Base-by-base conservation (phyloP, 2,329 filamentous ascomycete genomes). In the Pezicula neosporulosa region DNA sequence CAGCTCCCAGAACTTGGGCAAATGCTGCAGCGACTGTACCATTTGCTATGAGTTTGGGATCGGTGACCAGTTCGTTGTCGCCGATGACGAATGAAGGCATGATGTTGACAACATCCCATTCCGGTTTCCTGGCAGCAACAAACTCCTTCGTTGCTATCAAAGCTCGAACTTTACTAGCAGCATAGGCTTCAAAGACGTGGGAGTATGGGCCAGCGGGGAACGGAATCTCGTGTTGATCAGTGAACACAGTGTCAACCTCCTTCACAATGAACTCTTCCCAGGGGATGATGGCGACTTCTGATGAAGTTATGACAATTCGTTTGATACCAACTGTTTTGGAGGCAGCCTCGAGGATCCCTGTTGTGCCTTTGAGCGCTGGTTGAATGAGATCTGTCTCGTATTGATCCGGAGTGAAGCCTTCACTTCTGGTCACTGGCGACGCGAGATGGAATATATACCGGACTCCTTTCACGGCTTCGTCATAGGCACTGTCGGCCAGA, bases 381-480 rank as follows among this genome's bases (percentile, higher is more conserved):
- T 61, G 51, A 13, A 71, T 57, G n/a, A 70, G 49, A 7, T 59
- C 28, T 8, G 30, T 51, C 39, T 62, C 56, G 6, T 45, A 60
- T 56, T 63, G 35, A 83, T 88, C 67, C 87, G 85, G 52, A 56
- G 47, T 44, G 67, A 60, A 57, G 6, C 52, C 54, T 18, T 58
- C 54, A n/a, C 54, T 53, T 46, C 58, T 58, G 38, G 53, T 48
- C 3, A 62, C 48, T 3, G 61, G 54, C 8, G 59, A 64, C 3
- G 58, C 60, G 21, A 60, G 21, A 30, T 63, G 61, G 39, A 33
- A 15, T 6, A 76, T 64, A 56, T 68, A 70, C 15, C 63, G 63
- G 37, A 71, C 68, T 3, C 64, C 71, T 39, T 68, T 59, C 49
- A 72, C 64, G 12, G 70, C 71, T 27, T 71, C 63, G 27, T 74